phyloP scores from a whole-genome alignment of 1,284 basidiomycete genomes.

The Sanguinoderma infundibulare region DNA sequence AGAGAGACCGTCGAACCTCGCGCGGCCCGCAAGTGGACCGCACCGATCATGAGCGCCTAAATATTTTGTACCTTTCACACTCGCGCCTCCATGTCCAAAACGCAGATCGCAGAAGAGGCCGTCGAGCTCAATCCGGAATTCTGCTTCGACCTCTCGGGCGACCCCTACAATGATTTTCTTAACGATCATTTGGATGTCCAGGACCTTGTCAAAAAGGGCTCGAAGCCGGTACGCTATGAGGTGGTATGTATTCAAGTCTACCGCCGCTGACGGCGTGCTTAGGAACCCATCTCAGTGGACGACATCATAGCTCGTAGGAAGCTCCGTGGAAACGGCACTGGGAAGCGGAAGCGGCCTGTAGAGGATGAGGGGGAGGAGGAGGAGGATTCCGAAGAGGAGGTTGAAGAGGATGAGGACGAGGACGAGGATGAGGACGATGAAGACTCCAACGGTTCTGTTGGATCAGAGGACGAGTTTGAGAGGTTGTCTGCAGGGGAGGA shows the following conservation, averaged over 20 bases:
- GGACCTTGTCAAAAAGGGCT: constrained; percentile 65
- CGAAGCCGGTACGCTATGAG: constrained; percentile 60
- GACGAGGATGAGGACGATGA: constrained; percentile 46
- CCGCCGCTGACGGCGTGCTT: constrained; percentile 14
- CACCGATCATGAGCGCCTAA: constrained; percentile 13
- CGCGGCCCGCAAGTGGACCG: constrained; percentile 6
- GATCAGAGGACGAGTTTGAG: constrained; percentile 44
- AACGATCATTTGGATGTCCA: constrained; percentile 43
- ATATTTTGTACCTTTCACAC: constrained; percentile 19
- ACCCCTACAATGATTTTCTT: constrained; percentile 64
- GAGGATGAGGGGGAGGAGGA: constrained; percentile 40
- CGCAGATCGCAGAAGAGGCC: constrained; percentile 45
- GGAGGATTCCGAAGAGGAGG: constrained; percentile 18
- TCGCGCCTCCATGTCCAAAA: constrained; percentile 22
- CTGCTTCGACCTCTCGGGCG: constrained; percentile 78
- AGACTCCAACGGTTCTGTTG: constrained; percentile 46
- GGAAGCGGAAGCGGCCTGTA: constrained; percentile 62
- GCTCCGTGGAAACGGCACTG: constrained; percentile 40
- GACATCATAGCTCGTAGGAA: constrained; percentile 85
- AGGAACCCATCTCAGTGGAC: constrained; percentile 87
- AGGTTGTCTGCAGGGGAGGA: constrained; percentile 40
- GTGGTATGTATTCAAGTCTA: constrained; percentile 1
- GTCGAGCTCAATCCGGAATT: constrained; percentile 81
- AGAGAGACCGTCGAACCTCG: no score
- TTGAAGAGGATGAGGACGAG: constrained; percentile 27